These are phyloP conservation scores for Xylaria sp. DNA, from an alignment of 2,329 filamentous ascomycete genomes.

Conservation along the genomic window DNA sequence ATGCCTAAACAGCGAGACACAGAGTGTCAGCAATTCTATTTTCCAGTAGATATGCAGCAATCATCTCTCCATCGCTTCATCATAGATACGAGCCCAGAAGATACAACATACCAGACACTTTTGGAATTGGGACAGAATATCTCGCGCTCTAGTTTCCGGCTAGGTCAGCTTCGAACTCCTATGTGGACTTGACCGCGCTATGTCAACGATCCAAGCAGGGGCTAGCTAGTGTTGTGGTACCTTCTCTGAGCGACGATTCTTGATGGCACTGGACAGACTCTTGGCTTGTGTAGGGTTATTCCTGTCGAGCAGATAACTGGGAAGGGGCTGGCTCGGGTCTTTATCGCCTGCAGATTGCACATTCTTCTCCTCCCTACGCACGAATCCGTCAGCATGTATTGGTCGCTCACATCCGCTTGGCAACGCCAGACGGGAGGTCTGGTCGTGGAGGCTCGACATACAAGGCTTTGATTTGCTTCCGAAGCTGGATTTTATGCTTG, in stretches of 20 bases:
- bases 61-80: neutral
- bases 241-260: conserved; percentile 94
- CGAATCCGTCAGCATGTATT: conserved; percentile 17
- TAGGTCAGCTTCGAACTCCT: conserved; percentile 9
- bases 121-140: conserved; percentile 91
- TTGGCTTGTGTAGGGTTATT: conserved; percentile 69
- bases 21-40: conserved; percentile 8
- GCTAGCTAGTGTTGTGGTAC: conserved; percentile 7
- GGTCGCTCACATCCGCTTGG: neutral
- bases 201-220: neutral
- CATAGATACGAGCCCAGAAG: neutral
- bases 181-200: neutral
- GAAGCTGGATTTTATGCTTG: conserved; percentile 98
- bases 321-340: conserved; percentile 83
- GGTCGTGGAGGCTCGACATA: conserved; percentile 7
- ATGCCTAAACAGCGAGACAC: conserved; percentile 52
- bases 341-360: conserved; percentile 86
- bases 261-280: conserved; percentile 85
- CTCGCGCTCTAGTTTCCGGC: conserved; percentile 72
- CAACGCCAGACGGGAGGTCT: neutral
- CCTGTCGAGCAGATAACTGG: conserved; percentile 94
- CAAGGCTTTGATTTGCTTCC: conserved; percentile 92
- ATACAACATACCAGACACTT: conserved; percentile 80
- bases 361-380: conserved; percentile 80
- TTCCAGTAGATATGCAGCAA: neutral